A percentile compares a stretch with the other conserved stretches of the same genome.
Evolutionary conservation across 1,284 basidiomycete species (phyloP).

Genomic region (Schizopora paradoxa): DNA sequence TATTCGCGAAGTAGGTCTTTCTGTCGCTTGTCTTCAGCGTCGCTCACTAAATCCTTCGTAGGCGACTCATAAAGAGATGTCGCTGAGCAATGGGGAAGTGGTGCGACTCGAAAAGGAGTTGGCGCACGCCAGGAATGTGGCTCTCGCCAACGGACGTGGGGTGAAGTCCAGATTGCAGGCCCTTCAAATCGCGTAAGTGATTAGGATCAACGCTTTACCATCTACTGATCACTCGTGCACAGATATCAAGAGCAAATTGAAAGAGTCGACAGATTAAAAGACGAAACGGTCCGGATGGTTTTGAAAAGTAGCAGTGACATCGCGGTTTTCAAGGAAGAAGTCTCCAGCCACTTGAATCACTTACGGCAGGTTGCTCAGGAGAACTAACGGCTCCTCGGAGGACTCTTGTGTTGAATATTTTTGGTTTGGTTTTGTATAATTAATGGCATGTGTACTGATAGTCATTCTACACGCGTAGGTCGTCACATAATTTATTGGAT

Average conservation of each 20-base stretch:
- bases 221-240: conserved; percentile 11
- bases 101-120: conserved; percentile 61
- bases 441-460: too few species aligned
- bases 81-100: conserved; percentile 56
- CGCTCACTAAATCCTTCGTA: conserved; percentile 25
- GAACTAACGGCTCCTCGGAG: conserved; percentile 33
- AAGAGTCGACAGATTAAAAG: conserved; percentile 61
- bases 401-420: too few species aligned
- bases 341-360: conserved; percentile 61
- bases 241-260: conserved; percentile 75
- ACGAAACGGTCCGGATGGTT: conserved; percentile 73
- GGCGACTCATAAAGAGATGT: conserved; percentile 70
- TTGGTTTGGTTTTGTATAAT: too few species aligned
- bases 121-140: conserved; percentile 63
- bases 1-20: conserved; percentile 58
- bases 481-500: too few species aligned
- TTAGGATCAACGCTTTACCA: conserved; percentile 1
- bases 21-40: conserved; percentile 4
- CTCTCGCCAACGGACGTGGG: conserved; percentile 70
- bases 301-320: conserved; percentile 77
- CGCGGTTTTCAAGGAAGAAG: conserved; percentile 69
- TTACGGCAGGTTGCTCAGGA: conserved; percentile 63
- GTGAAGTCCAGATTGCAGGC: conserved; percentile 72
- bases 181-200: conserved; percentile 46
- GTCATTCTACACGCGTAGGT: too few species aligned